phyloP scores from a whole-genome alignment of 2,329 filamentous ascomycete genomes.

The Penicillium sp. region DNA sequence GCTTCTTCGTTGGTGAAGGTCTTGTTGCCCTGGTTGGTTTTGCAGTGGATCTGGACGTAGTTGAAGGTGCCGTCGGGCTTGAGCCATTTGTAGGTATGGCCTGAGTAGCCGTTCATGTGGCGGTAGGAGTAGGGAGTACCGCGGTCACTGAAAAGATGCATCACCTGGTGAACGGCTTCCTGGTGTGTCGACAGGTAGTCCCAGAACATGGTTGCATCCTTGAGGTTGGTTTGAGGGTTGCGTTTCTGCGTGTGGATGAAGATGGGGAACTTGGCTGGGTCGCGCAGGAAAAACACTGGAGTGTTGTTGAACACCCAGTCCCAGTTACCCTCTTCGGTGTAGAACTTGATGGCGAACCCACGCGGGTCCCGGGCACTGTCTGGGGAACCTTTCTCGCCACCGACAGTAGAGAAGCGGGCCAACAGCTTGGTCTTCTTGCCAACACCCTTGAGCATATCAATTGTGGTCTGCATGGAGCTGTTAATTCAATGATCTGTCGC shows the following conservation, averaged over 20 bases:
- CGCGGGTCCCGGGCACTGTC: slow-evolving; percentile 68
- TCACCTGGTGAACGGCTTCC: slow-evolving; percentile 60
- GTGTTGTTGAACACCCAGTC: slow-evolving; percentile 70
- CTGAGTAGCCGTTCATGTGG: slow-evolving; percentile 64
- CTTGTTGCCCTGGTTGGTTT: slow-evolving; percentile 59
- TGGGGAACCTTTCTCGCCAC: slow-evolving; percentile 66
- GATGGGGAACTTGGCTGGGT: slow-evolving; percentile 67
- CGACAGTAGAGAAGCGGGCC: slow-evolving; percentile 69
- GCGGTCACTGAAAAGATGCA: slow-evolving; percentile 63
- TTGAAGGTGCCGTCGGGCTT: slow-evolving; percentile 63
- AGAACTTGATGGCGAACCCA: slow-evolving; percentile 69
- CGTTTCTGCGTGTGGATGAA: slow-evolving; percentile 73
- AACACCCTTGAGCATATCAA: slow-evolving; percentile 51
- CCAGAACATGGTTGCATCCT: slow-evolving; percentile 67
- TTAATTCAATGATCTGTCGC: not conserved
- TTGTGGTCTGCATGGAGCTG: slow-evolving; percentile 27
- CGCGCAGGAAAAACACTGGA: slow-evolving; percentile 70
- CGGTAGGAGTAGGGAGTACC: slow-evolving; percentile 63
- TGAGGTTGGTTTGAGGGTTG: slow-evolving; percentile 65
- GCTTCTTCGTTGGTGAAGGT: slow-evolving; percentile 58
- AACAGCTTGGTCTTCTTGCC: slow-evolving; percentile 67
- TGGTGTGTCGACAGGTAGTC: slow-evolving; percentile 59
- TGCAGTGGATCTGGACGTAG: slow-evolving; percentile 63
- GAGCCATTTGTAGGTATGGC: slow-evolving; percentile 63
- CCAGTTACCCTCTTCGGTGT: slow-evolving; percentile 69